Evolutionary conservation across 2,329 filamentous ascomycete genomes (phyloP).

Genomic region (Neonectria ditissima): DNA sequence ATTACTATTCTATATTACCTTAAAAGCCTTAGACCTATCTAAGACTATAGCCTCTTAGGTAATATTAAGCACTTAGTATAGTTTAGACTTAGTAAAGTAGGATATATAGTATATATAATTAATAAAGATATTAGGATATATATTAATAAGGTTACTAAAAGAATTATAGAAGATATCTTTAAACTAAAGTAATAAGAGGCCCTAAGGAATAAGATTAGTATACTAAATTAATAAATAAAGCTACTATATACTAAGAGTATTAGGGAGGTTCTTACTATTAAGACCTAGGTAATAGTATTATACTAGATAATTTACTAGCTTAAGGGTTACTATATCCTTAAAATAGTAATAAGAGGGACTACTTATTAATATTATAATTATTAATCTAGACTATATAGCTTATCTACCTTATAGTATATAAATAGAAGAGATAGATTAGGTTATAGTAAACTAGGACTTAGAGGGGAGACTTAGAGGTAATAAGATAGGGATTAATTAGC

Average conservation of each 20-base stretch:
- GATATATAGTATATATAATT: not conserved
- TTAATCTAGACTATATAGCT: not conserved
- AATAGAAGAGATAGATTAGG: not conserved
- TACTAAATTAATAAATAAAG: not conserved
- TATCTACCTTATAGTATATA: not conserved
- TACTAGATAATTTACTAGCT: not conserved
- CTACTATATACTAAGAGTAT: not conserved
- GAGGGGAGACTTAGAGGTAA: not conserved
- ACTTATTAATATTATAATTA: not conserved
- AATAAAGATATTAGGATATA: not conserved
- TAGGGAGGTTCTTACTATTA: slow-evolving; percentile 1
- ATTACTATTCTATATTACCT: slow-evolving; percentile 3
- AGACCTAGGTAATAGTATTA: not conserved
- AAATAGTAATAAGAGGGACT: not conserved
- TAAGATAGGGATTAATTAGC: not conserved
- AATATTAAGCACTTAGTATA: slow-evolving; percentile 9
- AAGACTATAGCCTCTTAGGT: slow-evolving; percentile 5
- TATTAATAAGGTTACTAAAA: not conserved
- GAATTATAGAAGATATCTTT: not conserved
- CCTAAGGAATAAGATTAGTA: not conserved
- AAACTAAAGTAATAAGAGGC: not conserved
- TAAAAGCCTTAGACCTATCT: not conserved
- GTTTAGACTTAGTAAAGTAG: slow-evolving; percentile 1
- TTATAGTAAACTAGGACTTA: not conserved
- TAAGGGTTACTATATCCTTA: slow-evolving; percentile 1